Evolutionary conservation across 768 basidiomycete species (phyloP).

Genomic region (Boletus bicolor): DNA sequence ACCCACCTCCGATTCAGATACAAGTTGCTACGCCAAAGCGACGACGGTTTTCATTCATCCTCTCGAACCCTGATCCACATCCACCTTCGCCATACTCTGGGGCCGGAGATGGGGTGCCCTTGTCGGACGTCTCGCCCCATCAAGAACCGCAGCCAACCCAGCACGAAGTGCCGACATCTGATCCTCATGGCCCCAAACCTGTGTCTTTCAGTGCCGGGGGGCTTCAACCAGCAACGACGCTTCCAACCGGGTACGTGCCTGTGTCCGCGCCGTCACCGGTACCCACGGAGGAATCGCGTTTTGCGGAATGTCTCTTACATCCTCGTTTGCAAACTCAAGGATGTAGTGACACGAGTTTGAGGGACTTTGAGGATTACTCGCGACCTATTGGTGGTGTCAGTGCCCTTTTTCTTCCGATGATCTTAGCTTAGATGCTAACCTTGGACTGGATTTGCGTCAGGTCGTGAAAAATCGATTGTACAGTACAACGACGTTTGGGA

Average conservation of each 20-base stretch:
- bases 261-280: slow-evolving; percentile 20
- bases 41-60: slow-evolving; percentile 28
- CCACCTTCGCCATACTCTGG: slow-evolving; percentile 20
- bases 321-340: slow-evolving; percentile 26
- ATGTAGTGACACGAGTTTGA: slow-evolving; percentile 25
- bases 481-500: slow-evolving; percentile 35
- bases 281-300: slow-evolving; percentile 26
- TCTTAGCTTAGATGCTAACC: neutral
- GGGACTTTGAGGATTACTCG: slow-evolving; percentile 34
- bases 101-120: neutral
- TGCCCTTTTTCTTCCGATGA: neutral
- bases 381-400: slow-evolving; percentile 33
- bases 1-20: slow-evolving; percentile 15
- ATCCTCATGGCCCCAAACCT: neutral
- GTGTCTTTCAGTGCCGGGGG: neutral
- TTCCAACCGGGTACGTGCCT: slow-evolving; percentile 5
- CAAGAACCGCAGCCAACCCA: neutral
- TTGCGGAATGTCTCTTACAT: slow-evolving; percentile 30
- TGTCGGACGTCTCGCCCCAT: neutral
- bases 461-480: slow-evolving; percentile 30
- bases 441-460: slow-evolving; percentile 6
- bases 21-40: slow-evolving; percentile 16
- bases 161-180: neutral
- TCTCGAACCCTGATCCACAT: slow-evolving; percentile 31
- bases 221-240: neutral